Conservation (phyloP, 164 flowering plant species). For the Umbellularia californica region DNA sequence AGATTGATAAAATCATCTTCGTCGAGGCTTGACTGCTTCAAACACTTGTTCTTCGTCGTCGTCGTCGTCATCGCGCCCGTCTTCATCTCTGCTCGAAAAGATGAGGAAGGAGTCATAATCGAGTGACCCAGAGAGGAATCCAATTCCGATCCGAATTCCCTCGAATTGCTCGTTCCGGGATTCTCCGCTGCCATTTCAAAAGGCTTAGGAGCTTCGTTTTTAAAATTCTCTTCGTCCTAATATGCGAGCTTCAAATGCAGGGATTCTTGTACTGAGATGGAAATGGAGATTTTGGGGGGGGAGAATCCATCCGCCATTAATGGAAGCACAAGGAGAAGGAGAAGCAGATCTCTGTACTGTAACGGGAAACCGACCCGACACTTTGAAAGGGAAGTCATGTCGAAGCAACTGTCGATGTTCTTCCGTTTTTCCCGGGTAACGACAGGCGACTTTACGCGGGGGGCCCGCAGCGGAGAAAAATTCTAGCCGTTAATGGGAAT, state of each 20-base stretch:
- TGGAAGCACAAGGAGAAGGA: background rate
- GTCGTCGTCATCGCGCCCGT: conserved; percentile 6
- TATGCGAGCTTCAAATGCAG: too few species aligned
- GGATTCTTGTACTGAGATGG: too few species aligned
- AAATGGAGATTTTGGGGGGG: background rate
- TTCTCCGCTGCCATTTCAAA: background rate
- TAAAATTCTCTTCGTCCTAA: background rate
- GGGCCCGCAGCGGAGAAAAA: too few species aligned
- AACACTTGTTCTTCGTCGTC: conserved; percentile 16
- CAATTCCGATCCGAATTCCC: background rate
- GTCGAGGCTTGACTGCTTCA: conserved; percentile 29
- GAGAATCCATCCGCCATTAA: background rate
- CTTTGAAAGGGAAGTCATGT: background rate
- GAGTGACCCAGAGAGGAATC: conserved; percentile 6
- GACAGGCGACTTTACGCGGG: too few species aligned
- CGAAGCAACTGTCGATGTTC: background rate
- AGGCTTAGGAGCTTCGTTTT: background rate
- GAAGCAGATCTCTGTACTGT: background rate
- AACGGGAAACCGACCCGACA: background rate
- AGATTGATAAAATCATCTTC: conserved; percentile 37
- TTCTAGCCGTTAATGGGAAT: too few species aligned
- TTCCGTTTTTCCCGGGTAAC: background rate
- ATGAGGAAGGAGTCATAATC: conserved; percentile 16
- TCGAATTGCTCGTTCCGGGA: background rate
- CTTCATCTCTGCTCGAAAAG: conserved; percentile 23